Base-by-base conservation (phyloP, 257 asterid genomes). In the Penstemon newberryi region DNA sequence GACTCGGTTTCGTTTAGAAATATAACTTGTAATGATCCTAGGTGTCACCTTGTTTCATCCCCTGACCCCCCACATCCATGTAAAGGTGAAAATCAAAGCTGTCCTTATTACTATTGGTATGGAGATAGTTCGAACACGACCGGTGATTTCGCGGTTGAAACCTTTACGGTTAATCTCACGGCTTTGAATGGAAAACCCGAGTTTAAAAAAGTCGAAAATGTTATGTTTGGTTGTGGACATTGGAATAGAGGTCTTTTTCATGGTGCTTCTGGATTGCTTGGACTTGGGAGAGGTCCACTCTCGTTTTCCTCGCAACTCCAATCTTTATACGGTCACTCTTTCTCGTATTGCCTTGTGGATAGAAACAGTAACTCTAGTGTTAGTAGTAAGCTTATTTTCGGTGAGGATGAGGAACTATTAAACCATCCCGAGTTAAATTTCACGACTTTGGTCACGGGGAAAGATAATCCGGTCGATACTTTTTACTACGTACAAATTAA, bases 191-290 rank as follows among this genome's bases (percentile, higher is more conserved):
- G 94, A 69, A 67, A 70, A 58, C 62, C 88, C 0, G 87, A 80
- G 69, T 81, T 83, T 56, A 81, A 59, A 78, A 71, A 78, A 7
- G 96, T 88, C n/a, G 88, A 88, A 0, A 83, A 90, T 71, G 94
- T 93, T 51, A 88, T 88, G 95, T 90, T 93, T 73, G 98, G 98
- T 0, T 92, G 98, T 72, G 98, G 98, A 0, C 98, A 92, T 78
- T 92, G 98, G 96, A 92, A 92, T 66, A 78, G 98, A 67, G 98
- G 98, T 6, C 42, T 92, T 47, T 92, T 92, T 52, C 98, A 92
- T 70, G 98, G 98, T 3, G 98, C 98, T n/a, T 88, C 96, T 2
- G 98, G 98, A 3, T 69, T 89, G 75, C 72, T 92, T 55, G 98
- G 98, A 2, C 76, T 92, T 3, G 98, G 98, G 11, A 57, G 96